Evolutionary conservation across 1,284 basidiomycete genomes (phyloP), one percentile per base, ranked within the genome.

Genomic region (Leccinum subrobustum): DNA sequence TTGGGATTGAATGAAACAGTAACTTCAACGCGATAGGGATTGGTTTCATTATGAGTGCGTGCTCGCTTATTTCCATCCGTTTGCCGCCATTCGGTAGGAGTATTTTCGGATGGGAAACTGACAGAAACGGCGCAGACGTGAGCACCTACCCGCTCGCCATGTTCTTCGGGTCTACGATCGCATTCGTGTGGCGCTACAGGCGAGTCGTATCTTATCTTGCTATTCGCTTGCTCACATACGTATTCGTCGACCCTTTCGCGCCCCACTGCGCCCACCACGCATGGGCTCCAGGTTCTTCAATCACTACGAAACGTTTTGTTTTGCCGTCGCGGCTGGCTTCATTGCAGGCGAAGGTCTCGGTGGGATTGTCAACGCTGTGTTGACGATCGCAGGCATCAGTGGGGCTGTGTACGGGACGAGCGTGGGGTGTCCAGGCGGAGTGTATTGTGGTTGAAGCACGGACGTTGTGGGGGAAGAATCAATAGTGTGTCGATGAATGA

Each of bases 261-360:
- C 44, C 6, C 12, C 6, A 23, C 16, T 18, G n/a, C n/a, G 3
- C 16, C 8, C n/a, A 42, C 39, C 39, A 42, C 11, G 4, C 18
- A 20, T 12, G 42, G 42, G 42, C 11, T 20, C 3, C 7, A 61
- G 60, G 29, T 61, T 12, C 25, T 58, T 59, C 14, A 0, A 33
- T 1, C 54, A 66, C 29, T 54, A 54, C 23, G 20, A 54, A 6
- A 35, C 23, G 3, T 64, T 16, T 9, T 61, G 59, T 27, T 63
- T 48, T n/a, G 63, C 63, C 6, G 11, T 57, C 18, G 62, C 63
- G 0, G 57, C 63, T 2, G 65, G 63, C 1, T 64, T 64, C 29
- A 67, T 64, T 39, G 63, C 65, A 1, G 63, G 65, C 7, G 58
- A 64, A 33, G 65, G 64, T 2, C 63, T 66, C 0, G 65, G 63